Evolutionary conservation across 2,329 filamentous ascomycete genomes (phyloP).

Genomic region (Gremmenia infestans): DNA sequence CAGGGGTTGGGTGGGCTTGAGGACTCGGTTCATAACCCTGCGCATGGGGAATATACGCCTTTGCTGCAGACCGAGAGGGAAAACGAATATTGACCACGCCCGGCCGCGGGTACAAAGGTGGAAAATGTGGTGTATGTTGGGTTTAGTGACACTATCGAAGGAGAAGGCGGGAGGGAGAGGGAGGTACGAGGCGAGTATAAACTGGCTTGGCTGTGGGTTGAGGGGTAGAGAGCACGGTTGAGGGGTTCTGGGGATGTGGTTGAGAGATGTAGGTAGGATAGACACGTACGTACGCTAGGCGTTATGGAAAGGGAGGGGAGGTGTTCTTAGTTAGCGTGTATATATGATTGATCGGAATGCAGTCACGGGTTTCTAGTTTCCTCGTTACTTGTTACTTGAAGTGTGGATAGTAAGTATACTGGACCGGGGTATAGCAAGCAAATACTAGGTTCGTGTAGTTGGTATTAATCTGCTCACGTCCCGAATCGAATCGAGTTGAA

Average conservation of each 20-base stretch:
- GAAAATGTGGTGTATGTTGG: slow-evolving; percentile 4
- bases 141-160: neutral
- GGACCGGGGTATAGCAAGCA: too few relatives aligned
- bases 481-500: too few relatives aligned
- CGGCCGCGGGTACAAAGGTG: neutral
- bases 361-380: too few relatives aligned
- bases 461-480: too few relatives aligned
- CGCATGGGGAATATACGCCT: slow-evolving; percentile 1
- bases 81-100: slow-evolving; percentile 9
- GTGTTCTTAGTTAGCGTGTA: too few relatives aligned
- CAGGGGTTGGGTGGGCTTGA: slow-evolving; percentile 10
- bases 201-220: slow-evolving; percentile 18
- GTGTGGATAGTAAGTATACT: too few relatives aligned
- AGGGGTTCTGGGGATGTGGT: slow-evolving; percentile 19
- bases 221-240: slow-evolving; percentile 19
- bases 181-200: slow-evolving; percentile 6
- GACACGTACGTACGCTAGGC: too few relatives aligned
- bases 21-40: slow-evolving; percentile 17
- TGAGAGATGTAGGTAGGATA: slow-evolving; percentile 8
- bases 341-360: too few relatives aligned
- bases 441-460: too few relatives aligned
- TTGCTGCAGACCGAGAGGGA: neutral
- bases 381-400: too few relatives aligned
- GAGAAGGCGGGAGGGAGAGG: neutral
- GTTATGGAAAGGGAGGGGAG: too few relatives aligned